Conservation (phyloP, 768 basidiomycete genomes). For the Phaeotremella skinneri region DNA sequence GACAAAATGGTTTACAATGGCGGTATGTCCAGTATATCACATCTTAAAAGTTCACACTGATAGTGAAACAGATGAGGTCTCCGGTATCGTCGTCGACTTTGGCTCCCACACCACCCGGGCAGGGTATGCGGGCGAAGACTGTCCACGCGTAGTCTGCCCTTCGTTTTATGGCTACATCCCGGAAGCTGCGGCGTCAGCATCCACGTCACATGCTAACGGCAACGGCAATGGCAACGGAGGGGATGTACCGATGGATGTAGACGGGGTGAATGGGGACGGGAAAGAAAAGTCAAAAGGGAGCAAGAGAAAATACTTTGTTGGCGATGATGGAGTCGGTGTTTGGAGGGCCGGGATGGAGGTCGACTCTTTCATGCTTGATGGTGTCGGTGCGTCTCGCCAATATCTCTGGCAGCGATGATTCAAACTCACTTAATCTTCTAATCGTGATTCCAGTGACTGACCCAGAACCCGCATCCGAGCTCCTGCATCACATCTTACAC, state of each 20-base stretch:
- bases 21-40: constrained; percentile 29
- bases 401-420: background rate
- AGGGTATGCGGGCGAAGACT: constrained; percentile 96
- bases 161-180: constrained; percentile 77
- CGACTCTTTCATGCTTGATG: constrained; percentile 75
- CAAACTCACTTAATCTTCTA: constrained; percentile 1
- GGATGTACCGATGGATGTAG: constrained; percentile 16
- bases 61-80: constrained; percentile 80
- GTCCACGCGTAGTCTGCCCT: constrained; percentile 86
- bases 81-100: constrained; percentile 91
- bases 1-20: constrained; percentile 51
- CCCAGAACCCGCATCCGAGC: constrained; percentile 44
- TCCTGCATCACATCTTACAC: constrained; percentile 52
- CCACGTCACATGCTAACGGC: constrained; percentile 50
- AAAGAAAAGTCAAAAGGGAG: constrained; percentile 43
- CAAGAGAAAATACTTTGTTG: constrained; percentile 63
- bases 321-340: constrained; percentile 80
- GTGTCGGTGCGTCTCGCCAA: constrained; percentile 62
- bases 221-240: constrained; percentile 39
- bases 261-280: constrained; percentile 39
- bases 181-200: constrained; percentile 20
- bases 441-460: constrained; percentile 41
- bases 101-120: constrained; percentile 85
- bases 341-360: constrained; percentile 92
- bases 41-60: constrained; percentile 7